phyloP scores from a whole-genome alignment of 192 early-diverging fungal genomes.

The Dissophora ornata region DNA sequence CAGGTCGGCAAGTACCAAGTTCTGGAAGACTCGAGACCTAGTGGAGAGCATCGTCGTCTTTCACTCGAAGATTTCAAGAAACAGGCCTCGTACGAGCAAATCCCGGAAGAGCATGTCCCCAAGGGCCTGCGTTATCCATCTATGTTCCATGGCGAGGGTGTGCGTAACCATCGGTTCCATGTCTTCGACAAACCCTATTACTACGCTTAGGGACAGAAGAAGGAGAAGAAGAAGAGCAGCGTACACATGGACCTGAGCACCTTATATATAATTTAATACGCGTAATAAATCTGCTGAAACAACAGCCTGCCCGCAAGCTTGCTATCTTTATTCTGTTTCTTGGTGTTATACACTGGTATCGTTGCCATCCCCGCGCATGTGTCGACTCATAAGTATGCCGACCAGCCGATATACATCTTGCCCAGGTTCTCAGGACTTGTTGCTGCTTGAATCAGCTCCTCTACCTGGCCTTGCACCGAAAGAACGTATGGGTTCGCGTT shows the following conservation, averaged over 20 bases:
- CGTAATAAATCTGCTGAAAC: too few species aligned
- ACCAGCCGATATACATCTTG: slow-evolving; percentile 88
- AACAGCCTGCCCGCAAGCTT: too few species aligned
- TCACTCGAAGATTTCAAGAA: slow-evolving; percentile 47
- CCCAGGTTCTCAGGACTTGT: slow-evolving; percentile 74
- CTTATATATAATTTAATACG: too few species aligned
- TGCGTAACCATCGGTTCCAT: slow-evolving; percentile 83
- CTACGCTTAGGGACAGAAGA: too few species aligned
- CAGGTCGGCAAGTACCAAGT: slow-evolving; percentile 80
- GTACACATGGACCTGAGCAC: too few species aligned
- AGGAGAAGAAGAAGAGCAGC: too few species aligned
- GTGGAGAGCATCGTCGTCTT: slow-evolving; percentile 20
- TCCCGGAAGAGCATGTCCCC: slow-evolving; percentile 66
- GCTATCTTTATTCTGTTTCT: too few species aligned
- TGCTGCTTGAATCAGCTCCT: slow-evolving; percentile 82
- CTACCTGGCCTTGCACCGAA: slow-evolving; percentile 83
- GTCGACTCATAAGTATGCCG: slow-evolving; percentile 36
- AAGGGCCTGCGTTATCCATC: slow-evolving; percentile 70
- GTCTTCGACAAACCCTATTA: slow-evolving; percentile 83
- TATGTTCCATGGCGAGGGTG: slow-evolving; percentile 74
- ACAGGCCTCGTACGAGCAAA: slow-evolving; percentile 66
- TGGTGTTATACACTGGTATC: neutral
- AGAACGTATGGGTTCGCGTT: slow-evolving; percentile 55
- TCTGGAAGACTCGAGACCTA: slow-evolving; percentile 52
- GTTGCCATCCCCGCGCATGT: too few species aligned